Evolutionary conservation across 2,329 filamentous ascomycete species (phyloP).

Genomic region (Metarhizium brunneum): DNA sequence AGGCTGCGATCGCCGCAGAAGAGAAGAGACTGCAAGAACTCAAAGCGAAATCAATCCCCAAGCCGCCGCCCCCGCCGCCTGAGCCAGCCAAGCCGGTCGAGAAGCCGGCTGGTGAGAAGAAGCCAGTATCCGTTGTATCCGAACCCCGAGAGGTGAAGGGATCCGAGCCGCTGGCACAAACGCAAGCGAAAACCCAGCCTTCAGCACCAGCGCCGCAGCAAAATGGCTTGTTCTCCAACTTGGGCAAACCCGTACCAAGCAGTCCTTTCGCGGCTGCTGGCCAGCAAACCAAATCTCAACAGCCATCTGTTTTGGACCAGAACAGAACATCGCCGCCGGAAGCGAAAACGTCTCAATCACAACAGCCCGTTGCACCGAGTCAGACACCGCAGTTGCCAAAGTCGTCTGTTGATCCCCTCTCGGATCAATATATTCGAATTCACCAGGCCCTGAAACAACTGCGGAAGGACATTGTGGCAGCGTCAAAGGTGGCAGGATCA

Average conservation of each 20-base stretch:
- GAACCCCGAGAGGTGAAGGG: conserved; percentile 10
- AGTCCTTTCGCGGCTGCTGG: neutral
- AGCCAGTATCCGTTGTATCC: neutral
- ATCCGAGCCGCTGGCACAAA: conserved; percentile 5
- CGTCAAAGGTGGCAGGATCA: conserved; percentile 36
- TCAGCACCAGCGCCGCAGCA: conserved; percentile 5
- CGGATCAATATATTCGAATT: conserved; percentile 44
- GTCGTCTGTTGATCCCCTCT: conserved; percentile 6
- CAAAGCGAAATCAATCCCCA: conserved; percentile 34
- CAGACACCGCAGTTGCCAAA: conserved; percentile 4
- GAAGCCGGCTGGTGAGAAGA: neutral
- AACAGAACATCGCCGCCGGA: neutral
- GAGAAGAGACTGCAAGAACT: conserved; percentile 39
- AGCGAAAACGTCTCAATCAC: conserved; percentile 1
- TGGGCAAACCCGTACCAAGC: conserved; percentile 14
- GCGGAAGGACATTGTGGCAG: conserved; percentile 52
- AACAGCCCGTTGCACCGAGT: neutral
- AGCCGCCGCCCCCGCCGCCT: conserved; percentile 29
- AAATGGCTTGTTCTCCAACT: conserved; percentile 13
- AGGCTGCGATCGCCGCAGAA: conserved; percentile 36
- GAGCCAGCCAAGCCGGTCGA: conserved; percentile 9
- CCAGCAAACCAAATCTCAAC: neutral
- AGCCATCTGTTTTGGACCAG: neutral
- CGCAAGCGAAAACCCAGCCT: conserved; percentile 2
- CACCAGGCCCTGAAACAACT: conserved; percentile 60